Conservation (phyloP, 2,329 filamentous ascomycete genomes). For the Xylogone sp. region DNA sequence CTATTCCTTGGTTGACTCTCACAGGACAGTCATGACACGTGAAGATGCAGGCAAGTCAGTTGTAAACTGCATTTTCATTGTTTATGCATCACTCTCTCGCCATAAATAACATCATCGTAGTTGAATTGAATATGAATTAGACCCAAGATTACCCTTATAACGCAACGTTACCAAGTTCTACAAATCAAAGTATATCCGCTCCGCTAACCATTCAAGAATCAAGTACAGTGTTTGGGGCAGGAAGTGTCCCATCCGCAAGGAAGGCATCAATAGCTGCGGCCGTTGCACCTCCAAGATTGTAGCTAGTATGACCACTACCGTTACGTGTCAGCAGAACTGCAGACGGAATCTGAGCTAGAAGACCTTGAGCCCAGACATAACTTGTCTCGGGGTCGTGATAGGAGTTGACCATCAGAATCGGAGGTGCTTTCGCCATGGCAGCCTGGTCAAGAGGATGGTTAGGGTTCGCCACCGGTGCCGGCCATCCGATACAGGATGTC, state of each 20-base stretch:
- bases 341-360: slow-evolving; percentile 13
- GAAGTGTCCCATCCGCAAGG: slow-evolving; percentile 30
- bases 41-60: no score
- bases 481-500: slow-evolving; percentile 27
- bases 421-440: slow-evolving; percentile 20
- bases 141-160: no score
- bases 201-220: neutral
- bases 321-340: slow-evolving; percentile 35
- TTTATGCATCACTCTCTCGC: no score
- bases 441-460: slow-evolving; percentile 9
- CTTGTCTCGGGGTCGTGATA: slow-evolving; percentile 37
- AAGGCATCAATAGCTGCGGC: slow-evolving; percentile 28
- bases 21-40: no score
- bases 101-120: no score
- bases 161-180: no score
- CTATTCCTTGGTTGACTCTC: no score
- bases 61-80: no score
- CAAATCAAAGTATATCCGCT: neutral
- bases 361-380: slow-evolving; percentile 32
- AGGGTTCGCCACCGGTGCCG: neutral
- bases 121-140: no score
- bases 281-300: slow-evolving; percentile 28
- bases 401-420: slow-evolving; percentile 35
- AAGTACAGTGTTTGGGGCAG: slow-evolving; percentile 17
- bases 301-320: slow-evolving; percentile 37